Evolutionary conservation across 805 yeast genomes (phyloP).

Genomic region (Yamadazyma olivae): DNA sequence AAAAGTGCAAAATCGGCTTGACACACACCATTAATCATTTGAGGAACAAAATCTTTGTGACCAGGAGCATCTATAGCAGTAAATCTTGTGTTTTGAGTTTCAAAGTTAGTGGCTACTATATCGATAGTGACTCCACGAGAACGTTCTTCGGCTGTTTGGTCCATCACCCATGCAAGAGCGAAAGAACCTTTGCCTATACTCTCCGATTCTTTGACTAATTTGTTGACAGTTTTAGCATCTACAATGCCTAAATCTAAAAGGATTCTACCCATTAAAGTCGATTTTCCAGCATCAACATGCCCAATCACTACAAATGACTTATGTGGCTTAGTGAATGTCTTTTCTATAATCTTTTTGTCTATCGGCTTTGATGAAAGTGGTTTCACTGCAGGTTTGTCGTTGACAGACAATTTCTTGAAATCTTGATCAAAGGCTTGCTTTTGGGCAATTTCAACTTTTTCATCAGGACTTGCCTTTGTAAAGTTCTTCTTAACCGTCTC

Average conservation of each 20-base stretch:
- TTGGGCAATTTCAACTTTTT: slow-evolving; percentile 60
- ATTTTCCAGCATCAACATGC: slow-evolving; percentile 84
- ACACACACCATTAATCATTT: slow-evolving; percentile 79
- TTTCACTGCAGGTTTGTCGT: slow-evolving; percentile 3
- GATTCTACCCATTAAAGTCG: slow-evolving; percentile 74
- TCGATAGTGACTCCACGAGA: slow-evolving; percentile 77
- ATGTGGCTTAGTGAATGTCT: slow-evolving; percentile 45
- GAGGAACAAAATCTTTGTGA: slow-evolving; percentile 78
- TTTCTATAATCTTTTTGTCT: slow-evolving; percentile 36
- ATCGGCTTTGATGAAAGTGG: slow-evolving; percentile 28
- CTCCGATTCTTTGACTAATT: slow-evolving; percentile 61
- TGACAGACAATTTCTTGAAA: slow-evolving; percentile 25
- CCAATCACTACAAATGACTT: slow-evolving; percentile 79
- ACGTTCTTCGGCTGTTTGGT: slow-evolving; percentile 76
- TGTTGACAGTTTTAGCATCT: slow-evolving; percentile 60
- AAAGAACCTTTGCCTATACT: slow-evolving; percentile 72
- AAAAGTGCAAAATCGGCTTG: slow-evolving; percentile 76
- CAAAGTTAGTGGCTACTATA: slow-evolving; percentile 65
- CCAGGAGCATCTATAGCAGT: slow-evolving; percentile 86
- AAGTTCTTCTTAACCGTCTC: slow-evolving; percentile 53
- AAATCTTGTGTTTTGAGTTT: slow-evolving; percentile 51
- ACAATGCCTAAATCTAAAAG: slow-evolving; percentile 66
- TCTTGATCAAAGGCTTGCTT: slow-evolving; percentile 35
- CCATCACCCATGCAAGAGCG: slow-evolving; percentile 84
- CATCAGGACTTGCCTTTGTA: slow-evolving; percentile 80